Conservation (phyloP, 345 rosid genomes). For the Eucalyptus erythrocorys region DNA sequence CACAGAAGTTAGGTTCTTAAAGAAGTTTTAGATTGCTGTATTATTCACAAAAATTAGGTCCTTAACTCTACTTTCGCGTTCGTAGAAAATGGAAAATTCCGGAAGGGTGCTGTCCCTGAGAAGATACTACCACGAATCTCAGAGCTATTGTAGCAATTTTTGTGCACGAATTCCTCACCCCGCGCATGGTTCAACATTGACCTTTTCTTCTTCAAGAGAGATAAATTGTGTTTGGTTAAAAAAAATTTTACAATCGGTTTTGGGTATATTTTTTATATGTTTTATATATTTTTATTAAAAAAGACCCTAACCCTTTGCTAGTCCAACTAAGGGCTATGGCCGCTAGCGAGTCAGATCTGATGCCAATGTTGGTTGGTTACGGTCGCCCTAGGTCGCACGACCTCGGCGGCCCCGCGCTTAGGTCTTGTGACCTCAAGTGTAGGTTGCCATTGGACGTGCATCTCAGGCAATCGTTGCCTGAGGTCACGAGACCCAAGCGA, state of each 20-base stretch:
- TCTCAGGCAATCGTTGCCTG: fast-evolving
- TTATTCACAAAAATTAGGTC: not conserved
- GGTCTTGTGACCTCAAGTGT: no score
- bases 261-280: no score
- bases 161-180: not conserved
- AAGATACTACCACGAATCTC: not conserved
- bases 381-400: fast-evolving
- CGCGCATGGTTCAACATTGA: not conserved
- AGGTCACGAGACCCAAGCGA: fast-evolving
- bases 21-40: no score
- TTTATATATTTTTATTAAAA: no score
- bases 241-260: no score
- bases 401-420: no score
- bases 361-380: fast-evolving
- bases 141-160: not conserved
- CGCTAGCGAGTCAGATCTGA: fast-evolving
- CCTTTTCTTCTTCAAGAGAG: not conserved
- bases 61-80: not conserved
- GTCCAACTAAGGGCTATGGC: no score
- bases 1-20: not conserved
- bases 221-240: no score
- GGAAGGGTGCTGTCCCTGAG: not conserved
- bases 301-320: no score
- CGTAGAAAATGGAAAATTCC: not conserved
- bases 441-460: fast-evolving